A percentile compares a stretch with the other conserved stretches of the same genome.
These are phyloP conservation scores for Pholiota microspora DNA, from an alignment of 768 basidiomycete genomes.

Conservation along the genomic window DNA sequence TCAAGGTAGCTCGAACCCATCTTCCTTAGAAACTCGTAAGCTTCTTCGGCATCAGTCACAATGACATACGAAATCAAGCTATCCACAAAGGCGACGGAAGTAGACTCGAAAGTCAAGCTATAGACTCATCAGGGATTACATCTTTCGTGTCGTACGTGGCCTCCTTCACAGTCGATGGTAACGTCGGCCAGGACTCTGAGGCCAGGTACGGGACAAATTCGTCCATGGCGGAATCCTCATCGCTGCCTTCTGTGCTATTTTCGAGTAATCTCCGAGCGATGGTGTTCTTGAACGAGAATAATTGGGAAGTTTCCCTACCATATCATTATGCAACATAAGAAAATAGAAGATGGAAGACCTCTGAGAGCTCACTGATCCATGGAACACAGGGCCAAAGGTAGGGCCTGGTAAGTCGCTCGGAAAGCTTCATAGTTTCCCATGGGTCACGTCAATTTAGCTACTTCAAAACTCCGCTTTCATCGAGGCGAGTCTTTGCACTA, in stretches of 20 bases:
- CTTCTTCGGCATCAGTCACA: conserved; percentile 37
- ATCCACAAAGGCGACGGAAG: conserved; percentile 43
- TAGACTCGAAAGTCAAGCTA: conserved; percentile 34
- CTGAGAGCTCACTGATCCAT: too few species aligned
- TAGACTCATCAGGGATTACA: conserved; percentile 33
- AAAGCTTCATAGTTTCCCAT: too few species aligned
- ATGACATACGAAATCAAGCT: conserved; percentile 51
- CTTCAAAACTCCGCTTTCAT: too few species aligned
- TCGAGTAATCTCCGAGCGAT: conserved; percentile 26
- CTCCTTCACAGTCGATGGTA: conserved; percentile 37
- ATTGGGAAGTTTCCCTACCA: background rate
- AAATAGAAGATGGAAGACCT: too few species aligned
- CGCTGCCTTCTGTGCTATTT: conserved; percentile 6
- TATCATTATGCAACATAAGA: background rate
- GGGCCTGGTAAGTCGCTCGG: too few species aligned
- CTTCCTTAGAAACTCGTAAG: conserved; percentile 37
- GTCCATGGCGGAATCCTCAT: conserved; percentile 33
- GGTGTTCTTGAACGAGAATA: conserved; percentile 6
- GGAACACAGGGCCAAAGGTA: too few species aligned
- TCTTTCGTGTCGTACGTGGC: conserved; percentile 36
- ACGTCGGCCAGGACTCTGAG: conserved; percentile 43
- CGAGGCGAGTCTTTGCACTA: too few species aligned
- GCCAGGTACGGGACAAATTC: conserved; percentile 56
- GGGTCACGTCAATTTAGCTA: too few species aligned
- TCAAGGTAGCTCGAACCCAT: conserved; percentile 40